A percentile compares a stretch with the other conserved stretches of the same genome.
Evolutionary conservation across 2,329 filamentous ascomycete genomes (phyloP).

Genomic region (Nannizzia gypsea): DNA sequence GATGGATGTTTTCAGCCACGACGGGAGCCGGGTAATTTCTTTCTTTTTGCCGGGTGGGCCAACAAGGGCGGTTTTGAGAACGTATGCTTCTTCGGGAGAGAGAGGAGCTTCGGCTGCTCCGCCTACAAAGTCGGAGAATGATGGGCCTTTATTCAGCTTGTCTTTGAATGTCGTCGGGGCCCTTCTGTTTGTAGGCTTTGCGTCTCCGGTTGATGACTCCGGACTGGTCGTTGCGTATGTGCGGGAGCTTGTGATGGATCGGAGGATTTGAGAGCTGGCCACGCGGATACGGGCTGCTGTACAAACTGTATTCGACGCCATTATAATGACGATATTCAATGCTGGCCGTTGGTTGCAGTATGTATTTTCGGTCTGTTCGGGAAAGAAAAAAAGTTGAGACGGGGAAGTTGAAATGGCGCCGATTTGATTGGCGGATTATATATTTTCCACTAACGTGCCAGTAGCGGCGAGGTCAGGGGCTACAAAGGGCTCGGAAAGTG

Average conservation of each 20-base stretch:
- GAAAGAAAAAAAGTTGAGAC: background rate
- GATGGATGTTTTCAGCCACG: slow-evolving; percentile 94
- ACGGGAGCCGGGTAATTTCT: slow-evolving; percentile 63
- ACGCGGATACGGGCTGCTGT: background rate
- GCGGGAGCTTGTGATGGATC: slow-evolving; percentile 16
- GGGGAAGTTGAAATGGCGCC: background rate
- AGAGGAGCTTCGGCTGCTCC: slow-evolving; percentile 33
- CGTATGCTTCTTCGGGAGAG: slow-evolving; percentile 43
- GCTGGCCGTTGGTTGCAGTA: background rate
- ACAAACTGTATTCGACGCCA: background rate
- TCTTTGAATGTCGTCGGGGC: slow-evolving; percentile 47
- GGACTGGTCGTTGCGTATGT: slow-evolving; percentile 30
- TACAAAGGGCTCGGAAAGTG: background rate
- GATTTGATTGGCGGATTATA: slow-evolving; percentile 2
- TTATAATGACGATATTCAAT: background rate
- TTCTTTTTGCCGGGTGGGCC: slow-evolving; percentile 52
- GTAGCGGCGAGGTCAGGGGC: background rate
- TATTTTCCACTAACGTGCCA: background rate
- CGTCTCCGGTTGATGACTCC: slow-evolving; percentile 22
- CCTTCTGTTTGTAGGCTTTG: slow-evolving; percentile 27
- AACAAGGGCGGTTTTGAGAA: slow-evolving; percentile 50
- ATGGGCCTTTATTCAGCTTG: slow-evolving; percentile 52
- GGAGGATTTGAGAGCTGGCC: background rate
- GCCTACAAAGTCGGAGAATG: slow-evolving; percentile 51
- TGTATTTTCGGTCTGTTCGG: background rate